These are phyloP conservation scores for Tricholoma sp. DNA, from an alignment of 768 basidiomycete genomes.

Conservation along the genomic window DNA sequence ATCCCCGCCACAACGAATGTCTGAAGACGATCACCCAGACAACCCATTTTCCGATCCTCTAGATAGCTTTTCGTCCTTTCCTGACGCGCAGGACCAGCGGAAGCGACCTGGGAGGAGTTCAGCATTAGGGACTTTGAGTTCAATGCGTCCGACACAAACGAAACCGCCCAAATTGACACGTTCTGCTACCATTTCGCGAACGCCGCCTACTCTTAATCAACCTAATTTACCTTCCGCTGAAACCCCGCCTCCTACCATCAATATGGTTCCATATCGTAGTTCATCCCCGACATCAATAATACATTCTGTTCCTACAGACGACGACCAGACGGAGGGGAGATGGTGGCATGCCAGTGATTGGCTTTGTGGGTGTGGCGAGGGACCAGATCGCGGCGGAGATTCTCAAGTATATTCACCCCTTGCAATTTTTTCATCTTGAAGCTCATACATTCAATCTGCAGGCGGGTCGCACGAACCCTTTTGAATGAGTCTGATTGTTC, in stretches of 20 bases:
- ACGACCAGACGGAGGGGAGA: constrained; percentile 34
- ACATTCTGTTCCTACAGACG: constrained; percentile 19
- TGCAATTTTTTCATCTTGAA: not conserved
- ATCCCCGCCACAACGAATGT: constrained; percentile 28
- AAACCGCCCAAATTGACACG: not conserved
- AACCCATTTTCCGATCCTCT: constrained; percentile 49
- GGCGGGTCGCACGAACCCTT: constrained; percentile 74
- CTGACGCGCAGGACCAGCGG: constrained; percentile 27
- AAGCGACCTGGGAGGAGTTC: constrained; percentile 18
- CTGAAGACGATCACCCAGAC: constrained; percentile 16
- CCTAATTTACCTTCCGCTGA: constrained; percentile 58
- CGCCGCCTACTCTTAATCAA: constrained; percentile 47
- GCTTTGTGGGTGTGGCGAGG: constrained; percentile 77
- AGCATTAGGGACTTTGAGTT: constrained; percentile 13
- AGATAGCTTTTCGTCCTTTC: constrained; percentile 42
- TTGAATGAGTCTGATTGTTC: constrained; percentile 28
- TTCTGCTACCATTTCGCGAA: constrained; percentile 7
- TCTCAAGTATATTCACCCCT: constrained; percentile 46
- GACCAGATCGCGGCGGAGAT: constrained; percentile 68
- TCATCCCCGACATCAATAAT: constrained; percentile 20
- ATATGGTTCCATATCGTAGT: constrained; percentile 32
- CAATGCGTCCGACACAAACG: not conserved
- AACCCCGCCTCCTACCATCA: constrained; percentile 46
- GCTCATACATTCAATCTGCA: constrained; percentile 20
- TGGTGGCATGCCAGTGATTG: constrained; percentile 77